Evolutionary conservation across 495 filamentous ascomycete genomes (phyloP), one percentile per base, ranked within the genome.

Genomic region (Pyrenula massariospora): DNA sequence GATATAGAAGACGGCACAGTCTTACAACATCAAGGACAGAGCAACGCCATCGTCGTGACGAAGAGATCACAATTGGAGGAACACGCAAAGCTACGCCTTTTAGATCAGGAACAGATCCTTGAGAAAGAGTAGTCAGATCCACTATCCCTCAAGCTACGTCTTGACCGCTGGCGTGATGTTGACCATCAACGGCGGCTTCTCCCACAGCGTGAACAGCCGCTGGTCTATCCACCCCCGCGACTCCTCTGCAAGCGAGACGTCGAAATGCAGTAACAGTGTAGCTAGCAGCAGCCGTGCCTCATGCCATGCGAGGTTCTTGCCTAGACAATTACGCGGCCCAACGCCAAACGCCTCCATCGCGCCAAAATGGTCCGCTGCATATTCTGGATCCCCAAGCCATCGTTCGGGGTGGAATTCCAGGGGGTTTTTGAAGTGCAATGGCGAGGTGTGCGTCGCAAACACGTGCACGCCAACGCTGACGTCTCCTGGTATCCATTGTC

Each of bases 211-310:
- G 56, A 68, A 74, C 0, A 66, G 63, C 50, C 70, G 68, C 57
- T 80, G 70, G 12, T 73, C 58, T 0, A 65, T 63, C 71, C 77
- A 76, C 42, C 67, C 63, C 1, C 66, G 36, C 8, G 55, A 63
- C 50, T 67, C 63, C 0, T 70, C 61, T 5, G 61, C 62, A 0
- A 73, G 62, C 42, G 70, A 63, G 10, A 83, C 25, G 55, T 84
- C 77, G 61, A 82, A 83, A 49, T 70, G 62, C 67, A 67, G 81
- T 8, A 83, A 57, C 2, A 84, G 54, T 51, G 76, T 77, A 24
- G 75, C 70, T 10, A 81, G 57, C 10, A 79, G 71, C 1, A 83
- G 64, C 1, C 77, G 68, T 64, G 81, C 75, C 58, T 84, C 79
- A n/a, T 69, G 73, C 58, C 77, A 77, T 3, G 80, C 81, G 11